Percentiles rank a stretch among this genome's conserved stretches.
Evolutionary conservation across 495 filamentous ascomycete species (phyloP).

Genomic region (Patellaria atrata): DNA sequence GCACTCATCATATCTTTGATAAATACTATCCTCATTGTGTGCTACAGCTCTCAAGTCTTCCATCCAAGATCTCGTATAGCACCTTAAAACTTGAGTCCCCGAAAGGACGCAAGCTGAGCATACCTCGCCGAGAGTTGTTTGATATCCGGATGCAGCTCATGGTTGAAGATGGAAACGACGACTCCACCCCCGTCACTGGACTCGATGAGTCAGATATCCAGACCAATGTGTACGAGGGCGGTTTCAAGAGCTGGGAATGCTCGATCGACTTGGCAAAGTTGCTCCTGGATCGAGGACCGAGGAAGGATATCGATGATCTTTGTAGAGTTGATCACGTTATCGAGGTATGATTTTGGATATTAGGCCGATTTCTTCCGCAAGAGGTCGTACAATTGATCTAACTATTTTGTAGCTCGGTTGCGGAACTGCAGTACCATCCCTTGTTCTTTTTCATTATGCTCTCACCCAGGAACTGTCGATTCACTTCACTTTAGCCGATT

Average conservation of each 20-base stretch:
- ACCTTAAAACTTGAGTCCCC: slow-evolving; percentile 38
- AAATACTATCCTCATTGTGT: slow-evolving; percentile 2
- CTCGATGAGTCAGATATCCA: slow-evolving; percentile 73
- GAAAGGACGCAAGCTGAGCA: slow-evolving; percentile 33
- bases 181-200: slow-evolving; percentile 29
- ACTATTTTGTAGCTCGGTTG: slow-evolving; percentile 54
- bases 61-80: slow-evolving; percentile 66
- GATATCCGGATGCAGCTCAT: slow-evolving; percentile 89
- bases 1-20: background rate
- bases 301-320: slow-evolving; percentile 27
- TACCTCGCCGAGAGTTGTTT: slow-evolving; percentile 81
- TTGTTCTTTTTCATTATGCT: slow-evolving; percentile 60
- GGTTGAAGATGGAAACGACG: slow-evolving; percentile 54
- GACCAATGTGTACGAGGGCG: slow-evolving; percentile 87
- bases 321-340: slow-evolving; percentile 42
- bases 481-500: slow-evolving; percentile 69
- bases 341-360: slow-evolving; percentile 42
- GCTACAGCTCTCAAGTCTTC: slow-evolving; percentile 47
- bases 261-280: slow-evolving; percentile 71
- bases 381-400: no score
- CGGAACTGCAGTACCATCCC: slow-evolving; percentile 73
- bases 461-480: slow-evolving; percentile 34
- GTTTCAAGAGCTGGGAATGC: slow-evolving; percentile 99
- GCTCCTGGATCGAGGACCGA: slow-evolving; percentile 30
- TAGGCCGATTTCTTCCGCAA: no score